Percentiles rank a stretch among this genome's conserved stretches.
Conservation (phyloP, 2,329 filamentous ascomycete species). For the Colletotrichum sojae region DNA sequence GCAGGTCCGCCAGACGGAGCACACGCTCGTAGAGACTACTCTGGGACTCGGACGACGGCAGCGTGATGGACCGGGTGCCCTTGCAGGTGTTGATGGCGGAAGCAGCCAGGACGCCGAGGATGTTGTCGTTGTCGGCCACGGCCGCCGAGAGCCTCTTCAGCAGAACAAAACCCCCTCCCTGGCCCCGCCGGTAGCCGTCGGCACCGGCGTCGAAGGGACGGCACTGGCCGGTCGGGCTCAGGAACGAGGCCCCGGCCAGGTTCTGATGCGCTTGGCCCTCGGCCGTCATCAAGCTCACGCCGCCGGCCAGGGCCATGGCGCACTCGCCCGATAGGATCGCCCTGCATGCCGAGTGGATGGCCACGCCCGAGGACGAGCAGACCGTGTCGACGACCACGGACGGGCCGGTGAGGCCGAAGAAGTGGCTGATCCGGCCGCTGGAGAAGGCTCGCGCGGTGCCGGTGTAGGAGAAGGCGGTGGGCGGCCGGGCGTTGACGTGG, state of each 20-base stretch:
- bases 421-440: slow-evolving; percentile 50
- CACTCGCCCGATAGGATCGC: slow-evolving; percentile 51
- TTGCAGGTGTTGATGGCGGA: slow-evolving; percentile 60
- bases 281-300: slow-evolving; percentile 52
- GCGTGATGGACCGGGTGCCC: slow-evolving; percentile 49
- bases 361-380: slow-evolving; percentile 54
- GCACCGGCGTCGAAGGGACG: slow-evolving; percentile 51
- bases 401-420: slow-evolving; percentile 54
- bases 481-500: slow-evolving; percentile 41
- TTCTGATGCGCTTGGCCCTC: slow-evolving; percentile 14
- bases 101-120: slow-evolving; percentile 56
- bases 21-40: slow-evolving; percentile 64
- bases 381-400: slow-evolving; percentile 53
- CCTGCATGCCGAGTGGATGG: slow-evolving; percentile 46
- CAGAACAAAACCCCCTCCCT: slow-evolving; percentile 60
- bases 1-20: slow-evolving; percentile 62
- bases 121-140: slow-evolving; percentile 60
- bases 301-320: slow-evolving; percentile 54
- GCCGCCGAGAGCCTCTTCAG: slow-evolving; percentile 64
- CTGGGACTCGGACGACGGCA: slow-evolving; percentile 43
- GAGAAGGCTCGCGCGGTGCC: slow-evolving; percentile 52
- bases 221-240: slow-evolving; percentile 50
- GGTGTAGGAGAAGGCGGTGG: slow-evolving; percentile 42
- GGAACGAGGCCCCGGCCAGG: slow-evolving; percentile 45
- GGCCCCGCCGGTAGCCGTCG: slow-evolving; percentile 66